A percentile compares a stretch with the other conserved stretches of the same genome.
Conservation (phyloP, 2,329 filamentous ascomycete genomes). For the Fonsecaea pugnacius region DNA sequence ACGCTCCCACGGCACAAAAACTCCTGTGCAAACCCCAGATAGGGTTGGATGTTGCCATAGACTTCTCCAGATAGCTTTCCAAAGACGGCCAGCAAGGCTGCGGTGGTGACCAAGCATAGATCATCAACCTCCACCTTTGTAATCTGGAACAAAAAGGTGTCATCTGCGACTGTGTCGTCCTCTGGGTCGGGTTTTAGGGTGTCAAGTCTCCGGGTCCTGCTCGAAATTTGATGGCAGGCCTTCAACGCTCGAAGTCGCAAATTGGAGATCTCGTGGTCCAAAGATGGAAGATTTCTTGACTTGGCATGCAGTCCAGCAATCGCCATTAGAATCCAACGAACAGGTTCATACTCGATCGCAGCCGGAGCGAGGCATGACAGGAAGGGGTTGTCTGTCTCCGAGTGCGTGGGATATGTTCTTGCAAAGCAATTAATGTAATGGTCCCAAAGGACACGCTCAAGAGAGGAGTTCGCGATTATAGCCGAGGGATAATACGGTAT, state of each 20-base stretch:
- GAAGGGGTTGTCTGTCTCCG: conserved; percentile 8
- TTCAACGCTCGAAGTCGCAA: conserved; percentile 7
- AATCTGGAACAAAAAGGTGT: not conserved
- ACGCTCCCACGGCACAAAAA: not conserved
- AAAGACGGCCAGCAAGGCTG: conserved; percentile 3
- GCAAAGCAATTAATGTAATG: conserved; percentile 17
- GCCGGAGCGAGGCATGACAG: conserved; percentile 12
- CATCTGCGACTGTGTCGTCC: not conserved
- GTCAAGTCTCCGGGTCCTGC: not conserved
- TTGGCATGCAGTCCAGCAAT: conserved; percentile 8
- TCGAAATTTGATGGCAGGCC: not conserved
- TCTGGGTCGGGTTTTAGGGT: not conserved
- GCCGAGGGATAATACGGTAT: not conserved
- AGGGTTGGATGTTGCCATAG: conserved; percentile 4
- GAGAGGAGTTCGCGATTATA: not conserved
- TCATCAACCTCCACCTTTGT: not conserved
- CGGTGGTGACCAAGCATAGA: conserved; percentile 7
- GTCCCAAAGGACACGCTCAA: conserved; percentile 8
- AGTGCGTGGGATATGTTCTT: conserved; percentile 13
- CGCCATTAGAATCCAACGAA: conserved; percentile 7
- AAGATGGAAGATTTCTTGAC: conserved; percentile 4
- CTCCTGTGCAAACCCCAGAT: conserved; percentile 7
- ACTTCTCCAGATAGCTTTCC: conserved; percentile 8
- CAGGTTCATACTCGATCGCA: conserved; percentile 3
- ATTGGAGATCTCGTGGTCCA: not conserved